Evolutionary conservation across 495 filamentous ascomycete genomes (phyloP).

Genomic region (Xanthoparmelia taractica): DNA sequence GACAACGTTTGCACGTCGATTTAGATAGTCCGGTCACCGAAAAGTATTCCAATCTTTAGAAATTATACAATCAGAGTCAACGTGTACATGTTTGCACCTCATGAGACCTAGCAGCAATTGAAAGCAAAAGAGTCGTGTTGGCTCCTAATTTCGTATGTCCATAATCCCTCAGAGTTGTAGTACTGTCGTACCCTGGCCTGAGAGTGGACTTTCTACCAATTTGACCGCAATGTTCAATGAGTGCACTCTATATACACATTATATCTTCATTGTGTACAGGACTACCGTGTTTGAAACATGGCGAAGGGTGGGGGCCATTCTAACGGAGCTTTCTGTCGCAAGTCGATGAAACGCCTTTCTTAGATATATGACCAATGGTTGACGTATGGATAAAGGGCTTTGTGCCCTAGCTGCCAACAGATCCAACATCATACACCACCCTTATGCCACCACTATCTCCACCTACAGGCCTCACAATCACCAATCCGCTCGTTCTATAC

Average conservation of each 20-base stretch:
- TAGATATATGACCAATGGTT: background rate
- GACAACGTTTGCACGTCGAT: background rate
- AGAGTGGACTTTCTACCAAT: background rate
- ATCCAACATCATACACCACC: background rate
- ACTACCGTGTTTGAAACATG: background rate
- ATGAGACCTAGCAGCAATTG: background rate
- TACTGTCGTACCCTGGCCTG: background rate
- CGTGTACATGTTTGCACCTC: background rate
- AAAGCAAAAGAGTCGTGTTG: background rate
- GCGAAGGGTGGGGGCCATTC: background rate
- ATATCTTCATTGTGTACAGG: background rate
- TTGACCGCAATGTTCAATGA: background rate
- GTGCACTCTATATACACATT: background rate
- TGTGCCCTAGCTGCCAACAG: background rate
- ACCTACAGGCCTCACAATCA: constrained; percentile 49
- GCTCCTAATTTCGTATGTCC: background rate
- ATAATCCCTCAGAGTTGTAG: background rate
- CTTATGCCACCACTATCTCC: constrained; percentile 15
- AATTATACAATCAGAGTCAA: background rate
- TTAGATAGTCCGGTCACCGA: background rate
- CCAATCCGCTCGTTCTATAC: constrained; percentile 65
- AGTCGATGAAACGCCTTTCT: background rate
- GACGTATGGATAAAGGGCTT: constrained; percentile 16
- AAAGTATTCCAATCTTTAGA: background rate
- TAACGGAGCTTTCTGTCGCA: no score